Evolutionary conservation across 805 yeast genomes (phyloP).

Genomic region (Yamadazyma sp.): DNA sequence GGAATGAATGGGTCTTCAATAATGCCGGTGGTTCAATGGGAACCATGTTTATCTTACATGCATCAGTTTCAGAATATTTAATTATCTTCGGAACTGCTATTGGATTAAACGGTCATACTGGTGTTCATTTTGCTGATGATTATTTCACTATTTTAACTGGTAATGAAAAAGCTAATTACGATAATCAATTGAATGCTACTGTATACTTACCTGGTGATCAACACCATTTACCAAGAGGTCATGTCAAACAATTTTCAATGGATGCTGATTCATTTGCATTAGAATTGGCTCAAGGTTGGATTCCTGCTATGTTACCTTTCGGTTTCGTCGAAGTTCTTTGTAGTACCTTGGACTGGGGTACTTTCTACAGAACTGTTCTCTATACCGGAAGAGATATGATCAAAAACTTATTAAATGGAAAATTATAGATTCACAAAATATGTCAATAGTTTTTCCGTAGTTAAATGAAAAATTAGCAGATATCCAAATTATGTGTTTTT

Average conservation of each 20-base stretch:
- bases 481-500: too few species aligned
- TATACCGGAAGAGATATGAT: conserved; percentile 80
- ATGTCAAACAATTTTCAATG: conserved; percentile 83
- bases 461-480: too few species aligned
- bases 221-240: conserved; percentile 74
- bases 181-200: conserved; percentile 62
- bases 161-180: conserved; percentile 67
- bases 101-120: conserved; percentile 96
- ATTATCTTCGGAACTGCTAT: conserved; percentile 90
- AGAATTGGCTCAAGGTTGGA: conserved; percentile 98
- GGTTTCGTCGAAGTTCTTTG: conserved; percentile 80
- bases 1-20: conserved; percentile 92
- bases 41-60: conserved; percentile 90
- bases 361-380: conserved; percentile 65
- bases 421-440: conserved; percentile 59
- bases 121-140: conserved; percentile 96
- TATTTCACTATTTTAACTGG: conserved; percentile 90
- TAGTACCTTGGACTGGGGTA: conserved; percentile 75
- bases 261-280: conserved; percentile 79
- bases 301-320: conserved; percentile 96
- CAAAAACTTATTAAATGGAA: conserved; percentile 63
- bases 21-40: conserved; percentile 99
- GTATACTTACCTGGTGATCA: conserved; percentile 84
- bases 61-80: conserved; percentile 88
- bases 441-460: too few species aligned